Percentiles rank a stretch among this genome's conserved stretches.
phyloP scores from a whole-genome alignment of 176 grass and related monocot species.

The Miscanthus lutarioriparius region DNA sequence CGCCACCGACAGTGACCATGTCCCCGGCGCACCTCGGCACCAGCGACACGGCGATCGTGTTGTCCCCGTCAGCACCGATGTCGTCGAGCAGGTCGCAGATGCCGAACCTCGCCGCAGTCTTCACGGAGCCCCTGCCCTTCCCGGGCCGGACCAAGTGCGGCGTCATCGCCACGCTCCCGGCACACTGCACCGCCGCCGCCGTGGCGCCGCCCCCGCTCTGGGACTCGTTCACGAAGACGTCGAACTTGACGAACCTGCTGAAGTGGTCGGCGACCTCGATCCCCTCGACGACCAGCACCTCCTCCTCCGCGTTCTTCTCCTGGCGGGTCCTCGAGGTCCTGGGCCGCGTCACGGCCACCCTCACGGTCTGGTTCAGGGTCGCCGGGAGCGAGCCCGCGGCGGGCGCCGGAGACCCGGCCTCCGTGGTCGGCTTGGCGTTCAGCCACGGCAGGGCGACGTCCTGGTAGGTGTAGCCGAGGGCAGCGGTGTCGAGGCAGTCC shows the following conservation, averaged over 20 bases:
- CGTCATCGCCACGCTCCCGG: slow-evolving; percentile 53
- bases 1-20: slow-evolving; percentile 32
- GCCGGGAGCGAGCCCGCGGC: not conserved
- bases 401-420: slow-evolving; percentile 10
- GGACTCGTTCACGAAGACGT: slow-evolving; percentile 51
- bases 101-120: slow-evolving; percentile 54
- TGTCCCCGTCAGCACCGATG: slow-evolving; percentile 53
- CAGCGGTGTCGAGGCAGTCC: slow-evolving; percentile 48
- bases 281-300: slow-evolving; percentile 61
- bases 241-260: slow-evolving; percentile 64
- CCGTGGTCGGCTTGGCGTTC: slow-evolving; percentile 18
- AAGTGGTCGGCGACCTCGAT: slow-evolving; percentile 40
- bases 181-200: slow-evolving; percentile 38
- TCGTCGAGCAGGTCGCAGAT: slow-evolving; percentile 60
- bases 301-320: slow-evolving; percentile 59
- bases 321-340: slow-evolving; percentile 32
- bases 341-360: slow-evolving; percentile 46
- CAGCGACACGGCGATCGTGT: slow-evolving; percentile 49
- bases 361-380: slow-evolving; percentile 31
- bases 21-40: slow-evolving; percentile 48
- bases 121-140: not conserved
- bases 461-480: slow-evolving; percentile 51
- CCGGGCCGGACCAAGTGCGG: slow-evolving; percentile 44
- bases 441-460: slow-evolving; percentile 64
- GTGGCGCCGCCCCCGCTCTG: not conserved